Evolutionary conservation across 495 filamentous ascomycete species (phyloP), one percentile per base, ranked within the genome.

Genomic region (Viridothelium virens): DNA sequence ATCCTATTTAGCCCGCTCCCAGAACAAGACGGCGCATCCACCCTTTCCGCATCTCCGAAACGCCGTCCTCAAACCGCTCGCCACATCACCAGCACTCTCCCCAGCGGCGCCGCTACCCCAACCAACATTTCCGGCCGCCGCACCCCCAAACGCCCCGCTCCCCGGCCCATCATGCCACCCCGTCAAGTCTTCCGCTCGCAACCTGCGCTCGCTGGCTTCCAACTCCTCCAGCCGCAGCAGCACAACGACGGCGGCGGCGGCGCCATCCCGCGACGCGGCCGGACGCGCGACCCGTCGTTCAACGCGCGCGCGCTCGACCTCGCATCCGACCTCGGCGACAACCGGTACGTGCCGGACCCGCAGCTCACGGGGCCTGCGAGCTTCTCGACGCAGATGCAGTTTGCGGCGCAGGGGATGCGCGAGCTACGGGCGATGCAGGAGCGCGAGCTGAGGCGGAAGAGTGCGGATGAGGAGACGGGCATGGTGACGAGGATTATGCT

Each of bases 401-500:
- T 85, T 88, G 85, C 0, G 84, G 84, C 2, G 75, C 76, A 70
- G 81, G 65, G 79, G 76, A 66, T 71, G 70, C 62, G 69, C 18
- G 71, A 63, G 50, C 65, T 68, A 4, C 36, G 66, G 33, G 67
- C 61, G 61, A 62, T 63, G 34, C 38, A 44, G 16, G 50, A 63
- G 12, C 48, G 65, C 34, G 66, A 68, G 36, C n/a, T 65, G 67
- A 39, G 74, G 10, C 78, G 79, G 62, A 76, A 75, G 38, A 71
- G 74, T 1, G 79, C 80, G 33, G 84, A 84, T 10, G 85, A 90
- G 69, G 85, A 87, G 68, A 81, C 81, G 66, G 79, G 82, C 31
- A 83, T 86, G 74, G 87, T 96, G 76, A 87, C 86, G 68, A 84
- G 89, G 61, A 77, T 96, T n/a, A 88, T 96, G 75, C 79, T 96